Percentiles rank a stretch among this genome's conserved stretches.
Conservation (phyloP, 1,284 basidiomycete species). For the Phylloporus sp. region DNA sequence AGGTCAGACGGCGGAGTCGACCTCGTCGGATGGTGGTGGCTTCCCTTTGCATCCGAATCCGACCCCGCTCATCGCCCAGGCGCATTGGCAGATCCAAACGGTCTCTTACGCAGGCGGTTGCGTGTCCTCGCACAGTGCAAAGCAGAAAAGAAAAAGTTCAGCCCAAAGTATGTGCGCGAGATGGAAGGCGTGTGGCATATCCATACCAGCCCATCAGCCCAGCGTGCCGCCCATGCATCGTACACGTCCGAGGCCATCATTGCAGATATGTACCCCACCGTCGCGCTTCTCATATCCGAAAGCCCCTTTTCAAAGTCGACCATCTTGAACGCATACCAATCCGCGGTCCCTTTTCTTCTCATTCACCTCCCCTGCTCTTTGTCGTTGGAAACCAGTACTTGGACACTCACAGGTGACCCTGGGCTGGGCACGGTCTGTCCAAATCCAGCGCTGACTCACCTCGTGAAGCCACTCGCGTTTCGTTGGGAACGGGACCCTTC, state of each 20-base stretch:
- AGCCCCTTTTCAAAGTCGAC: conserved; percentile 76
- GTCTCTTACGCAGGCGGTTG: conserved; percentile 47
- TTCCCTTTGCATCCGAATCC: conserved; percentile 48
- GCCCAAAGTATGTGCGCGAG: conserved; percentile 83
- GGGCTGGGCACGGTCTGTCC: conserved; percentile 21
- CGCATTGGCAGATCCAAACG: conserved; percentile 19
- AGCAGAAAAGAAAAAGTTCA: conserved; percentile 79
- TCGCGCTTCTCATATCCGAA: conserved; percentile 78
- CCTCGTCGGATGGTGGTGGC: conserved; percentile 92
- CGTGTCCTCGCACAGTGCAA: conserved; percentile 92
- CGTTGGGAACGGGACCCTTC: conserved; percentile 60
- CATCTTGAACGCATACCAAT: conserved; percentile 68
- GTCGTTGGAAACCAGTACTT: neutral
- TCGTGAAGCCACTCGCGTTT: conserved; percentile 43
- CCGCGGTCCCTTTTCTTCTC: conserved; percentile 75
- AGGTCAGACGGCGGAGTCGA: conserved; percentile 87
- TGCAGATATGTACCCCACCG: conserved; percentile 40
- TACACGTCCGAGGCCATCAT: neutral
- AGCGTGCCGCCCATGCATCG: no score
- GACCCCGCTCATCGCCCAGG: neutral
- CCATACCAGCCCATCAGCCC: conserved; percentile 11
- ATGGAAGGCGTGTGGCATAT: conserved; percentile 79
- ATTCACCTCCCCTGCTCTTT: conserved; percentile 66
- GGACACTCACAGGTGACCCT: neutral
- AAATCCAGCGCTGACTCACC: conserved; percentile 24